phyloP scores from a whole-genome alignment of 495 filamentous ascomycete genomes.

The Hypoxylon trugodes region DNA sequence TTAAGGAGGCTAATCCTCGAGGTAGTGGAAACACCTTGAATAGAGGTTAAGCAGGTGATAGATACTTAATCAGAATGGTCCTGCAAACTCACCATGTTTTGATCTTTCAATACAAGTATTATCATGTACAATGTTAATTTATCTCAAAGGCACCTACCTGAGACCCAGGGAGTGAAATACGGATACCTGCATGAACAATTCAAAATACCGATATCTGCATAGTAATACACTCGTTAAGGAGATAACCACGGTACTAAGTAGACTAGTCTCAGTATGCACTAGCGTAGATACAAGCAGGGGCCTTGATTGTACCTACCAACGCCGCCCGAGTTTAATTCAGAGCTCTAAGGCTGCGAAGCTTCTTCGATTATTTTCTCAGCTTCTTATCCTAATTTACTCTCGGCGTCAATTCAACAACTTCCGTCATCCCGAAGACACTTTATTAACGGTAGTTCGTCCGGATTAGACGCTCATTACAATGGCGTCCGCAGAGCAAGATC shows the following conservation, averaged over 20 bases:
- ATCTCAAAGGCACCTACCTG: too few relatives aligned
- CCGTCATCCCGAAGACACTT: neutral
- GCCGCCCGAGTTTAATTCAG: neutral
- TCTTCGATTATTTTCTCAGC: constrained; percentile 9
- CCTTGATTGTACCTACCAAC: neutral
- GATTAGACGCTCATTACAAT: constrained; percentile 36
- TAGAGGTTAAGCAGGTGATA: constrained; percentile 63
- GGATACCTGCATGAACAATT: too few relatives aligned
- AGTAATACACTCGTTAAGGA: too few relatives aligned
- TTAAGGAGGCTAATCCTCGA: constrained; percentile 85
- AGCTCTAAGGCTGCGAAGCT: constrained; percentile 16
- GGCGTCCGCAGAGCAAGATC: constrained; percentile 63
- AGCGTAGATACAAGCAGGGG: too few relatives aligned
- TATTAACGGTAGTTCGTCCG: neutral
- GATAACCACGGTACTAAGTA: too few relatives aligned
- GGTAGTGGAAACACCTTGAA: constrained; percentile 89
- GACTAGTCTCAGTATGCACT: too few relatives aligned
- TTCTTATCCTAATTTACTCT: neutral
- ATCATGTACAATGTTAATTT: too few relatives aligned
- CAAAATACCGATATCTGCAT: too few relatives aligned
- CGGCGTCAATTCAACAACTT: too few relatives aligned
- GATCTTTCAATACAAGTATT: too few relatives aligned
- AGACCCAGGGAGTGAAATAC: too few relatives aligned
- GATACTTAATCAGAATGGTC: neutral
- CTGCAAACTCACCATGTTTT: neutral